phyloP scores from a whole-genome alignment of 2,329 filamentous ascomycete genomes.

The Aspergillus proliferans region DNA sequence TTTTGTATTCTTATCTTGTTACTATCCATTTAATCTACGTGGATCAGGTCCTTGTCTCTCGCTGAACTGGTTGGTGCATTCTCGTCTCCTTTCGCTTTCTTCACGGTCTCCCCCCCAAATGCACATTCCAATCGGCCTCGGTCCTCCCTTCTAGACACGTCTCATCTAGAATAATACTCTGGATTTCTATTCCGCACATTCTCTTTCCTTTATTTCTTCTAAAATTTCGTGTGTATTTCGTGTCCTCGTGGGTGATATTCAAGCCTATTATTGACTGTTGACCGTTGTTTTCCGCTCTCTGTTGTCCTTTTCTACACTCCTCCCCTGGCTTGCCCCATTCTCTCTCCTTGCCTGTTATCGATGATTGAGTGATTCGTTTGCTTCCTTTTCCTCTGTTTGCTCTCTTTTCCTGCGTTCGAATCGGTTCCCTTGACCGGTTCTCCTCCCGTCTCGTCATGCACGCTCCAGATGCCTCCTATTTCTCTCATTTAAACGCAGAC shows the following conservation, averaged over 20 bases:
- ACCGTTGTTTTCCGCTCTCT: too few species aligned
- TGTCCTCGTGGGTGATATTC: background rate
- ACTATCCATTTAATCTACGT: background rate
- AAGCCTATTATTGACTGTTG: too few species aligned
- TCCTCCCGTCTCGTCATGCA: slow-evolving; percentile 64
- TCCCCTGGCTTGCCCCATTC: too few species aligned
- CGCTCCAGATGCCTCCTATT: slow-evolving; percentile 76
- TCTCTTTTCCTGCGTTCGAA: slow-evolving; percentile 24
- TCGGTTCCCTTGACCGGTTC: slow-evolving; percentile 62
- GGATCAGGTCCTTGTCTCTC: background rate
- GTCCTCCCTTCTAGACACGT: slow-evolving; percentile 24
- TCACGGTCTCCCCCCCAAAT: slow-evolving; percentile 17
- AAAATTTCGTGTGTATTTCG: slow-evolving; percentile 7
- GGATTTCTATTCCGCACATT: slow-evolving; percentile 4
- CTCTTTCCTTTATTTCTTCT: slow-evolving; percentile 3
- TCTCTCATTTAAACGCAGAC: slow-evolving; percentile 62
- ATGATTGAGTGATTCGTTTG: slow-evolving; percentile 21
- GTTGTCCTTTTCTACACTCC: too few species aligned
- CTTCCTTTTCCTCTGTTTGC: slow-evolving; percentile 13
- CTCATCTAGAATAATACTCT: slow-evolving; percentile 15
- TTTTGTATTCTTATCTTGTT: background rate
- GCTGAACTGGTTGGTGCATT: background rate
- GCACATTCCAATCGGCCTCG: slow-evolving; percentile 30
- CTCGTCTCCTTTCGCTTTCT: slow-evolving; percentile 2
- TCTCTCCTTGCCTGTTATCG: too few species aligned